Evolutionary conservation across 2,329 filamentous ascomycete species (phyloP), one percentile per base, ranked within the genome.

Genomic region (Grosmannia huntii): DNA sequence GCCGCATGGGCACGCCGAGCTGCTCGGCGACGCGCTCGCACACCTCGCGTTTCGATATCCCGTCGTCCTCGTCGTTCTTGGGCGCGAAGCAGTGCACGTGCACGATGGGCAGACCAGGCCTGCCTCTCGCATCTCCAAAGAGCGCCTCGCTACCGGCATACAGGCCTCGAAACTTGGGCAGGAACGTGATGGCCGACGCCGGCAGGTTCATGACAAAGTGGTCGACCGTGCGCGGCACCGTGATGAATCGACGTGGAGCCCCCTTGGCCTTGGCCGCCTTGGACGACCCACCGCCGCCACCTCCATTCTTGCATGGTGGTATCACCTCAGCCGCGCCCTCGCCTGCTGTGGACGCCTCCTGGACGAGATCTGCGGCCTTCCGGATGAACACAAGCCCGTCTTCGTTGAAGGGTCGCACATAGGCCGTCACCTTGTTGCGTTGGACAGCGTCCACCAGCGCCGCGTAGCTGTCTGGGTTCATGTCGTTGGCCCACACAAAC

Each of bases 141-240:
- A 89, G 75, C 1, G 70, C 62, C 68, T 90, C 84, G 27, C 82
- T 77, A 3, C 84, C 84, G n/a, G 80, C 73, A 68, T 96, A 97
- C 19, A 96, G 72, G 5, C 94, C 92, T 23, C 84, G 81, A 76
- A 90, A 95, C 75, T 66, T 68, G 58, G 76, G 75, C 25, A 96
- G 78, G 69, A 99, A 99, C 60, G 87, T 85, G 60, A 94, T 85
- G 1, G 94, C 92, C 1, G 84, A 87, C 1, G 91, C 94, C 0
- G 94, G 94, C 19, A 99, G 85, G 72, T 99, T 99, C 89, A 99
- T 96, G 64, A 97, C 87, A 70, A 91, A 99, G 74, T 97, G 94
- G n/a, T 84, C 80, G 68, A 97, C 89, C 44, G 85, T 85, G 2
- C 79, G 78, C 2, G 92, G 92, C 52, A 90, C 76, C 12, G 76